Base-by-base conservation (phyloP, 2,329 filamentous ascomycete genomes). In the Colletotrichum cereale region DNA sequence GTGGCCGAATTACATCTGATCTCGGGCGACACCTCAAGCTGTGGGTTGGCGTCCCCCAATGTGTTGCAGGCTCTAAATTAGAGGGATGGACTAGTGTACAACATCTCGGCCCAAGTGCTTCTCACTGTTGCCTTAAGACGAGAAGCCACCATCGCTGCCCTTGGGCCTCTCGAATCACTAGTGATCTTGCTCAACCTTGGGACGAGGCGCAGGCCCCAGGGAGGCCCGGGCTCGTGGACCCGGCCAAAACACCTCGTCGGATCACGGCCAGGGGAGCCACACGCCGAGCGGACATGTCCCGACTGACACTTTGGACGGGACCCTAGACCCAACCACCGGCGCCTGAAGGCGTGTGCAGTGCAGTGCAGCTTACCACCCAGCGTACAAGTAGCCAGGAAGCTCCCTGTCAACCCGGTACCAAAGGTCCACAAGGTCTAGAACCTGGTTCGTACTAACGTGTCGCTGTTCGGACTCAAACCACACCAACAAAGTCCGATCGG, bases 61-160 rank as follows among this genome's bases (percentile, higher is more conserved):
- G 53, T 61, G 61, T 65, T 71, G 60, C 60, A 65, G 29, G 29
- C 36, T 66, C 61, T 72, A 72, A 66, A 72, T 72, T 71, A 66
- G 60, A 64, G 53, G 61, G 68, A 36, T 16, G 24, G 24, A 47
- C 57, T 71, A 63, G 58, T 47, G 21, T 24, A 47, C 12, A 24
- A 36, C 64, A n/a, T n/a, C n/a, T 53, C 36, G 42, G 57, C 42
- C 42, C 29, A 52, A 34, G 52, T 29, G 52, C 47, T 53, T 68
- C n/a, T 52, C n/a, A 52, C 52, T 68, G 64, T 57, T 68, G 68
- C 64, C 64, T 62, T 62, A 57, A 18, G 64, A 47, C 57, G 52
- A 26, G 44, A 48, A 31, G 34, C 40, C 48, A 57, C 29, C 52
- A 68, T 58, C 42, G 68, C 61, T 52, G 44, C 65, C 62, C 52